Evolutionary conservation across 169 alveolate genomes (phyloP).

Genomic region (Plasmodium fragile): DNA sequence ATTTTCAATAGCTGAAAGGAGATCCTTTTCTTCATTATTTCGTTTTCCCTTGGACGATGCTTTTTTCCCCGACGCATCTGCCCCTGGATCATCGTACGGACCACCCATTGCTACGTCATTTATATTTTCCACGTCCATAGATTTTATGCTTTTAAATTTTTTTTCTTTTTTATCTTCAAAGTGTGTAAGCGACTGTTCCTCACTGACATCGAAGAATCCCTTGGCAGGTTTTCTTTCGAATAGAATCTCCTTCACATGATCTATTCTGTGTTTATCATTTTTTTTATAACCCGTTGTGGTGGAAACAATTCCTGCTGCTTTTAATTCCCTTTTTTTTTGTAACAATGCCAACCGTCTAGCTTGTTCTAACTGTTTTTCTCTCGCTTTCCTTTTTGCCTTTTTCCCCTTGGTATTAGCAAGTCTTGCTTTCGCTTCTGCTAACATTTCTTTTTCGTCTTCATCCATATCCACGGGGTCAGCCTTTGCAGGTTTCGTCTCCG

Average conservation of each 20-base stretch:
- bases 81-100: neutral
- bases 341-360: slow-evolving; percentile 97
- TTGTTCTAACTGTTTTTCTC: slow-evolving; percentile 98
- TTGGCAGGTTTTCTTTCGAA: slow-evolving; percentile 95
- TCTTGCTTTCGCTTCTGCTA: slow-evolving; percentile 99
- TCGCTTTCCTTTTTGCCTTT: slow-evolving; percentile 99
- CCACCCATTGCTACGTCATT: neutral
- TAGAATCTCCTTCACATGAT: slow-evolving; percentile 96
- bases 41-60: neutral
- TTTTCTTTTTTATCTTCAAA: slow-evolving; percentile 78
- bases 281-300: slow-evolving; percentile 88
- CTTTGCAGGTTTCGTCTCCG: slow-evolving; percentile 99
- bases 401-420: slow-evolving; percentile 99
- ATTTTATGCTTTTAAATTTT: slow-evolving; percentile 31
- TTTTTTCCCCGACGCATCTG: neutral
- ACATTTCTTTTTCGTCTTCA: slow-evolving; percentile 99
- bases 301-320: slow-evolving; percentile 97
- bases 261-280: slow-evolving; percentile 91
- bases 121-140: slow-evolving; percentile 61
- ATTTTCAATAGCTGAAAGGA: slow-evolving; percentile 46
- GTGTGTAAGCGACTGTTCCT: slow-evolving; percentile 90
- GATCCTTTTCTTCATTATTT: slow-evolving; percentile 36
- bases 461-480: slow-evolving; percentile 98
- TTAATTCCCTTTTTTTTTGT: slow-evolving; percentile 98
- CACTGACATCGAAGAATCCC: slow-evolving; percentile 93